phyloP scores from a whole-genome alignment of 225 moss, liverwort and hornwort species.

The Marchantia paleacea region DNA sequence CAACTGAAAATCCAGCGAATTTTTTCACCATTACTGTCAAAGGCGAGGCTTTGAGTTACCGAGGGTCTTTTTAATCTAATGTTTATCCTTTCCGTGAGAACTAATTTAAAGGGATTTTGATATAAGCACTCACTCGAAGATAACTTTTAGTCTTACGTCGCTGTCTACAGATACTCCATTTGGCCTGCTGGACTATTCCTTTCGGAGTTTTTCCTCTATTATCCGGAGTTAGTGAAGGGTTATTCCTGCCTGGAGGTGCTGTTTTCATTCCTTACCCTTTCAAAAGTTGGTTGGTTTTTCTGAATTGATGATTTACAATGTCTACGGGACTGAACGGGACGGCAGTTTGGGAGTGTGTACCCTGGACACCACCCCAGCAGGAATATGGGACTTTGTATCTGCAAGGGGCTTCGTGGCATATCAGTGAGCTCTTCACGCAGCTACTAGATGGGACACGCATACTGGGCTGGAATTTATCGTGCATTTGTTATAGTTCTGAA shows the following conservation, averaged over 20 bases:
- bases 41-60: no score
- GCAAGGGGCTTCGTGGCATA: no score
- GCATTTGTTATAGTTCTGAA: neutral
- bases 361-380: no score
- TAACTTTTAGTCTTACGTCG: neutral
- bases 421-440: no score
- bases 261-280: slow-evolving; percentile 1
- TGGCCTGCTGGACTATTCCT: slow-evolving; percentile 89
- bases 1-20: neutral
- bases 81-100: neutral
- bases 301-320: no score
- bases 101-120: neutral
- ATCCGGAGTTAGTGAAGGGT: slow-evolving; percentile 69
- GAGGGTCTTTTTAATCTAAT: no score
- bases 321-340: no score
- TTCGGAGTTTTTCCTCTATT: slow-evolving; percentile 65
- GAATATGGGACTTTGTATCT: no score
- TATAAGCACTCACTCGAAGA: neutral
- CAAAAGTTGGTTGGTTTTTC: neutral
- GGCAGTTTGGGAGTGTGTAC: no score
- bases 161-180: slow-evolving; percentile 57
- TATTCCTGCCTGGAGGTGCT: slow-evolving; percentile 80
- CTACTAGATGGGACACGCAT: neutral
- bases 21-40: neutral
- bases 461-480: neutral